These are phyloP conservation scores for Stentor coeruleus DNA, from an alignment of 73 alveolate species.

Conservation along the genomic window DNA sequence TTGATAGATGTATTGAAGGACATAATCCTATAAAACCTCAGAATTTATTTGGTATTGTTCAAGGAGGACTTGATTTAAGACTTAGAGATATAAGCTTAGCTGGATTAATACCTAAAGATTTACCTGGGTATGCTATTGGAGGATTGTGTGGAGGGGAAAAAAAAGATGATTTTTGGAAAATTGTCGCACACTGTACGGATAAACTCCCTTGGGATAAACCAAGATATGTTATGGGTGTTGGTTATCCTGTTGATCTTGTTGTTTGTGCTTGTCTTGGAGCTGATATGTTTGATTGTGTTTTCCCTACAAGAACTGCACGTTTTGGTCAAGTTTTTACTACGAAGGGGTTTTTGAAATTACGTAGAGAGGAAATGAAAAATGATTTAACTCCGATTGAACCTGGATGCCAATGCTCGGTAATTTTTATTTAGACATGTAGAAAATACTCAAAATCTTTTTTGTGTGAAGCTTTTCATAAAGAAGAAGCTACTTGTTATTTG, in stretches of 20 bases:
- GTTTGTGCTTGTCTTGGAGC: conserved; percentile 98
- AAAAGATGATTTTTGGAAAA: conserved; percentile 94
- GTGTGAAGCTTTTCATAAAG: conserved; percentile 62
- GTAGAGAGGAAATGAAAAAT: conserved; percentile 51
- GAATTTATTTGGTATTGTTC: conserved; percentile 96
- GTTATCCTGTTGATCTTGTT: conserved; percentile 98
- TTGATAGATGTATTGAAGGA: conserved; percentile 95
- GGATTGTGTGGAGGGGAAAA: conserved; percentile 99
- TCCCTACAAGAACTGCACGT: conserved; percentile 98
- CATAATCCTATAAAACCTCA: conserved; percentile 70
- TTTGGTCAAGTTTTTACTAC: conserved; percentile 97
- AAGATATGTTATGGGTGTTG: conserved; percentile 99
- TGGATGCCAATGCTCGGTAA: conserved; percentile 88
- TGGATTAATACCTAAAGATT: conserved; percentile 86
- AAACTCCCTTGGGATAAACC: conserved; percentile 96
- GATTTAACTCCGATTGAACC: conserved; percentile 91
- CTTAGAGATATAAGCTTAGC: conserved; percentile 77
- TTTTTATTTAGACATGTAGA: conserved; percentile 86
- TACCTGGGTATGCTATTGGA: conserved; percentile 99
- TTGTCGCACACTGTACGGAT: conserved; percentile 82
- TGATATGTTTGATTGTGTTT: conserved; percentile 99
- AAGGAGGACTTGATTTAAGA: conserved; percentile 79
- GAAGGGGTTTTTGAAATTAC: conserved; percentile 84
- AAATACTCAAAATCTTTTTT: conserved; percentile 89
- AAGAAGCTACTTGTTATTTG: conserved; percentile 83